These are phyloP conservation scores for Hibiscus mutabilis DNA, from an alignment of 345 rosid genomes.

Conservation along the genomic window DNA sequence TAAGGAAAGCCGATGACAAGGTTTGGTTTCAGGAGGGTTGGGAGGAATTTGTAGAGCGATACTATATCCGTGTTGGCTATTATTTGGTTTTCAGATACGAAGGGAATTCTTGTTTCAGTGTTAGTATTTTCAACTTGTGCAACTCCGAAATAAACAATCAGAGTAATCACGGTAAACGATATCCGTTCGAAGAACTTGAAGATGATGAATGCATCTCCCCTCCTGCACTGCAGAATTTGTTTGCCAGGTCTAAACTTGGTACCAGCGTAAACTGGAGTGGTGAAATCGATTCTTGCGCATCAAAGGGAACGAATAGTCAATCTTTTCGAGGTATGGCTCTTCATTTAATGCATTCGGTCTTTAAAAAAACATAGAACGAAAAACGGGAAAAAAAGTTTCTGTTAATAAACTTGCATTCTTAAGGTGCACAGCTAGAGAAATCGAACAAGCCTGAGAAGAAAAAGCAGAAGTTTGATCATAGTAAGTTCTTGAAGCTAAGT, in stretches of 20 bases:
- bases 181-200: constrained; percentile 68
- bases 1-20: constrained; percentile 59
- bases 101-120: constrained; percentile 68
- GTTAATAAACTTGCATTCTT: neutral
- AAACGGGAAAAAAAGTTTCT: no score
- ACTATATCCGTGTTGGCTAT: constrained; percentile 64
- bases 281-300: constrained; percentile 25
- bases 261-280: constrained; percentile 24
- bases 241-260: constrained; percentile 29
- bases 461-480: constrained; percentile 55
- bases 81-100: constrained; percentile 73
- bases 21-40: constrained; percentile 80
- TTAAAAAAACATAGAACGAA: no score
- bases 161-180: constrained; percentile 47
- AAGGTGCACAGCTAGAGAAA: constrained; percentile 35
- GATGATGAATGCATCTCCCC: constrained; percentile 43
- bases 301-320: constrained; percentile 24
- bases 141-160: constrained; percentile 67
- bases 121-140: constrained; percentile 63
- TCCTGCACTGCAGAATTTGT: constrained; percentile 49
- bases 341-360: no score
- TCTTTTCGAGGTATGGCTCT: constrained; percentile 7
- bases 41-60: constrained; percentile 79
- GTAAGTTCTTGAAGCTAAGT: constrained; percentile 34
- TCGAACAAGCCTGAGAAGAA: constrained; percentile 59